phyloP scores from a whole-genome alignment of 176 grass and related monocot species.

The Stipa capillata region DNA sequence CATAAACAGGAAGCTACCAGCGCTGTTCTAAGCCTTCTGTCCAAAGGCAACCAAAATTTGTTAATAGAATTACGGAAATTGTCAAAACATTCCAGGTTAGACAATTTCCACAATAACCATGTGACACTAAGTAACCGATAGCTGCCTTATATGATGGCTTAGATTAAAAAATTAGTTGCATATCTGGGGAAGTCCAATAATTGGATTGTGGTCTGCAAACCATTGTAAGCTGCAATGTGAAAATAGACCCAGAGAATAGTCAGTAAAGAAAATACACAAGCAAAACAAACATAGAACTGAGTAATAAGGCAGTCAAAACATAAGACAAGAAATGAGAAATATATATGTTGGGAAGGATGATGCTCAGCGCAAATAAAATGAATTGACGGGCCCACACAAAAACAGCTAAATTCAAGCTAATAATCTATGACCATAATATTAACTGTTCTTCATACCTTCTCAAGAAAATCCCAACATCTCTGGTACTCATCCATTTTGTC shows the following conservation, averaged over 20 bases:
- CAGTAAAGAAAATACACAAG: constrained; percentile 5
- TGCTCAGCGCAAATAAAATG: neutral
- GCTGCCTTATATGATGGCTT: neutral
- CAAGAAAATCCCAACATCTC: neutral
- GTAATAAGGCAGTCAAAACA: neutral
- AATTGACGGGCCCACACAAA: neutral
- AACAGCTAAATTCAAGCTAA: constrained; percentile 8
- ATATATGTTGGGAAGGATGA: neutral
- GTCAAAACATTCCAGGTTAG: neutral
- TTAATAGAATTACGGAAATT: constrained; percentile 22
- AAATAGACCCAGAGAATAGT: neutral
- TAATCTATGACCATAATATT: neutral
- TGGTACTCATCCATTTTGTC: neutral
- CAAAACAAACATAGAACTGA: neutral
- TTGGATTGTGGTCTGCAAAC: neutral
- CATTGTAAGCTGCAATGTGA: constrained; percentile 13
- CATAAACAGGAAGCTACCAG: neutral
- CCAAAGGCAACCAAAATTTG: constrained; percentile 22
- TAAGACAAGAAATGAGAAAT: neutral
- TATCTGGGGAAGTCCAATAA: neutral
- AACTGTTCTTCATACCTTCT: constrained; percentile 16
- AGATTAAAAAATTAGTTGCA: neutral
- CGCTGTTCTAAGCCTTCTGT: constrained; percentile 28
- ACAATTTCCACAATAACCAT: constrained; percentile 2
- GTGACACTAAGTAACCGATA: constrained; percentile 3